Evolutionary conservation across 176 grass and related monocot species (phyloP), one percentile per base, ranked within the genome.

Genomic region (Saccharum spontaneum): DNA sequence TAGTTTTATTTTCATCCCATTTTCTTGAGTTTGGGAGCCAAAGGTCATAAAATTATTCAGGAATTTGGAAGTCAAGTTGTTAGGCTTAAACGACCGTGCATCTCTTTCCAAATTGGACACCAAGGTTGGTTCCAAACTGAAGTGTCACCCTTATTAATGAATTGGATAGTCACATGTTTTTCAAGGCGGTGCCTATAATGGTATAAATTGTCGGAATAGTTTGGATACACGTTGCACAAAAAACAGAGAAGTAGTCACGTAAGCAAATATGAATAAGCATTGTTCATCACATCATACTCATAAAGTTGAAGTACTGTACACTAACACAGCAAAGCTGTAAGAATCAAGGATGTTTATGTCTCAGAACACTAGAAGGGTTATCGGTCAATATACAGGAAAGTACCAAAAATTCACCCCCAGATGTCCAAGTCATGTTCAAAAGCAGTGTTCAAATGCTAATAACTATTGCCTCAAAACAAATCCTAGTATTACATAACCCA

Each of bases 401-500:
- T 40, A n/a, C 49, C 39, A 1, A 52, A 64, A 59, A 65, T 80
- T 1, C 50, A 75, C 2, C 31, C 54, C 24, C 63, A 48, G 49
- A n/a, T 81, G 70, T 81, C 50, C 71, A 11, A 76, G 2, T 43
- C 69, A 83, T 61, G 69, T 74, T 74, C 59, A 64, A 74, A 73
- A 89, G 15, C 48, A 57, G n/a, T 50, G 8, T 50, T 60, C 39
- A 71, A 38, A 70, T 85, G 61, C 26, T 76, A 64, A 36, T 45
- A 13, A 63, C n/a, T 63, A 28, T 28, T 30, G 61, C 10, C 61
- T 64, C 10, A 64, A 64, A 86, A 23, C 55, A 60, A 59, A 59
- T 59, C 20, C 54, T 10, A 33, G 64, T 71, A n/a, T 64, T 34
- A 6, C 23, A 88, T 71, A 64, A 69, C 71, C 30, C 49, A 34